Conservation (phyloP, 768 basidiomycete genomes). For the Sarcodon sp. region DNA sequence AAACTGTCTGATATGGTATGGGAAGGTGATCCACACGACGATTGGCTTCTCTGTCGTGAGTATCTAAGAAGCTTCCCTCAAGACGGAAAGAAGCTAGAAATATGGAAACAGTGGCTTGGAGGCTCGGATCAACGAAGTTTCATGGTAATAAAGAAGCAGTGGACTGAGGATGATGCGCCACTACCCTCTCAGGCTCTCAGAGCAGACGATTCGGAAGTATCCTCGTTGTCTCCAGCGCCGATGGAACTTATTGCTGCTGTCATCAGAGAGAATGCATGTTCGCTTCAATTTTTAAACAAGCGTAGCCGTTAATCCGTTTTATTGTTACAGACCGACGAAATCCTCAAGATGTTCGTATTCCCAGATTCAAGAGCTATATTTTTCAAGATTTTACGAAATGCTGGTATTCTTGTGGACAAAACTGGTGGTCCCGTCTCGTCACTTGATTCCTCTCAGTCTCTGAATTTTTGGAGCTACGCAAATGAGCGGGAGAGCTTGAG, state of each 20-base stretch:
- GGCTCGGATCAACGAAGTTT: not conserved
- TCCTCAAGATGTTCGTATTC: conserved; percentile 52
- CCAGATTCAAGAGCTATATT: conserved; percentile 68
- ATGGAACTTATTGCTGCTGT: conserved; percentile 33
- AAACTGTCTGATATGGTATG: conserved; percentile 23
- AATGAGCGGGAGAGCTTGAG: too few relatives aligned
- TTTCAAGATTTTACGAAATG: conserved; percentile 29
- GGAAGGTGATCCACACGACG: conserved; percentile 35
- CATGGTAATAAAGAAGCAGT: conserved; percentile 20
- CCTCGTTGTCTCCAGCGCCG: conserved; percentile 14
- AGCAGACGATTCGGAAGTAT: not conserved
- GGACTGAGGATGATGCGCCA: conserved; percentile 30
- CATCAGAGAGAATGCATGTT: conserved; percentile 47
- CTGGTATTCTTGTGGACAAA: too few relatives aligned
- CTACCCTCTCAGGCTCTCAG: conserved; percentile 7
- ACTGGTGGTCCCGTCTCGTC: too few relatives aligned
- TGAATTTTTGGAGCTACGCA: too few relatives aligned
- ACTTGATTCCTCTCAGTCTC: too few relatives aligned
- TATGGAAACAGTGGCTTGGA: conserved; percentile 65
- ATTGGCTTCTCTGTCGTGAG: conserved; percentile 47
- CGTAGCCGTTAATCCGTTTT: not conserved
- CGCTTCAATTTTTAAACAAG: not conserved
- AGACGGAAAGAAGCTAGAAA: conserved; percentile 65
- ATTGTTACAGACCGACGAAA: conserved; percentile 31
- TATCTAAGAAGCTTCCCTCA: conserved; percentile 40